These are phyloP conservation scores for Candida boleticola DNA, from an alignment of 805 yeast species.

Conservation along the genomic window DNA sequence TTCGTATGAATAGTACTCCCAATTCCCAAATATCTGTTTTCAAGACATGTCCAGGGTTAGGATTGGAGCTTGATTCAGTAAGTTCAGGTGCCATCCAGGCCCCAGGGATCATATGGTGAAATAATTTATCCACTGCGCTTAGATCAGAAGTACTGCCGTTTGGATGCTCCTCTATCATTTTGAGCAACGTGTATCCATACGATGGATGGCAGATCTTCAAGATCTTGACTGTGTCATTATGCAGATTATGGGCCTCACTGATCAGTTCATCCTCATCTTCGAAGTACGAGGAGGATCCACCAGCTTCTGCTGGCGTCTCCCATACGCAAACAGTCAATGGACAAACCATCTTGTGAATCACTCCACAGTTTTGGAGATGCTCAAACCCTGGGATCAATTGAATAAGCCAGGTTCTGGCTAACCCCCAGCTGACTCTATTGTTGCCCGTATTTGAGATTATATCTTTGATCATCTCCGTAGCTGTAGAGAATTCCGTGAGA, in stretches of 20 bases:
- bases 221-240: neutral
- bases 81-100: slow-evolving; percentile 85
- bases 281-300: slow-evolving; percentile 38
- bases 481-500: slow-evolving; percentile 58
- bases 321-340: slow-evolving; percentile 47
- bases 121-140: neutral
- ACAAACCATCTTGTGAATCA: slow-evolving; percentile 68
- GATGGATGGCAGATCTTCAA: slow-evolving; percentile 62
- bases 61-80: slow-evolving; percentile 12
- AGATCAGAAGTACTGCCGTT: slow-evolving; percentile 8
- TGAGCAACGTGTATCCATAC: slow-evolving; percentile 35
- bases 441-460: slow-evolving; percentile 50
- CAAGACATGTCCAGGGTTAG: slow-evolving; percentile 49
- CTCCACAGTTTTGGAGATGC: slow-evolving; percentile 78
- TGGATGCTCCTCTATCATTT: slow-evolving; percentile 24
- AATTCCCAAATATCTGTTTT: slow-evolving; percentile 94
- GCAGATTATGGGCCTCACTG: neutral
- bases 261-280: slow-evolving; percentile 3
- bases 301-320: slow-evolving; percentile 11
- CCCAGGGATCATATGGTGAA: slow-evolving; percentile 17
- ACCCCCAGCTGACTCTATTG: slow-evolving; percentile 62
- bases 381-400: slow-evolving; percentile 85
- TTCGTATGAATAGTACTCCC: slow-evolving; percentile 64
- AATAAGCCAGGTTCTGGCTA: slow-evolving; percentile 86
- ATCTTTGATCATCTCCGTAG: slow-evolving; percentile 59